Conservation (phyloP, 169 alveolate species). For the Plasmodium billcollinsi region DNA sequence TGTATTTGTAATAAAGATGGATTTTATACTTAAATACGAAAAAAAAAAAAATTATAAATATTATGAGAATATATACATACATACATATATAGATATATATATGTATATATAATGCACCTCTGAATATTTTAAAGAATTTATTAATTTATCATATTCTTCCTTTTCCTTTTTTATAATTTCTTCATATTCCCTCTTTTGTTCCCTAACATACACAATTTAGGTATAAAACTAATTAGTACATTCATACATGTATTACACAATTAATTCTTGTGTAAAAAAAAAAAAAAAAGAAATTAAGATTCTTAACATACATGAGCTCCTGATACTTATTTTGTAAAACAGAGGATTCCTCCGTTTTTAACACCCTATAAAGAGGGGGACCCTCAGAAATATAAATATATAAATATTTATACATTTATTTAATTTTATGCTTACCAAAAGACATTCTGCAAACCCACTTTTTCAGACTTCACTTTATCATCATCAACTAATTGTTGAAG, state of each 20-base stretch:
- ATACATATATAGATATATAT: neutral
- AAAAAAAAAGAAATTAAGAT: neutral
- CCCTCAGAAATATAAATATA: neutral
- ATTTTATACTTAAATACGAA: neutral
- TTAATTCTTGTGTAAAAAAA: neutral
- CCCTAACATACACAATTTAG: neutral
- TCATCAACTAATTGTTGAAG: constrained; percentile 78
- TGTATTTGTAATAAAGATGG: neutral
- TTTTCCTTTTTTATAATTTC: constrained; percentile 23
- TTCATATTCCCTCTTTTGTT: neutral
- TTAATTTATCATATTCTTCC: constrained; percentile 29
- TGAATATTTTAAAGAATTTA: constrained; percentile 17
- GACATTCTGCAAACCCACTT: constrained; percentile 72
- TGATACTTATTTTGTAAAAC: constrained; percentile 47
- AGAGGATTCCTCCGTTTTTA: constrained; percentile 76
- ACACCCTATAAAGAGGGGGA: constrained; percentile 42
- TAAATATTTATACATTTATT: neutral
- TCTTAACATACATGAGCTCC: constrained; percentile 21
- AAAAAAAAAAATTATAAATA: neutral
- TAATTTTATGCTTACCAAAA: constrained; percentile 62
- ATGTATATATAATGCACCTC: constrained; percentile 19
- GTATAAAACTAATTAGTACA: neutral
- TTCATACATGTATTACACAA: neutral
- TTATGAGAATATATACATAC: neutral
- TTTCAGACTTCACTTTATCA: constrained; percentile 73